Evolutionary conservation across 495 filamentous ascomycete species (phyloP).

Genomic region (Penicillium egyptiacum): DNA sequence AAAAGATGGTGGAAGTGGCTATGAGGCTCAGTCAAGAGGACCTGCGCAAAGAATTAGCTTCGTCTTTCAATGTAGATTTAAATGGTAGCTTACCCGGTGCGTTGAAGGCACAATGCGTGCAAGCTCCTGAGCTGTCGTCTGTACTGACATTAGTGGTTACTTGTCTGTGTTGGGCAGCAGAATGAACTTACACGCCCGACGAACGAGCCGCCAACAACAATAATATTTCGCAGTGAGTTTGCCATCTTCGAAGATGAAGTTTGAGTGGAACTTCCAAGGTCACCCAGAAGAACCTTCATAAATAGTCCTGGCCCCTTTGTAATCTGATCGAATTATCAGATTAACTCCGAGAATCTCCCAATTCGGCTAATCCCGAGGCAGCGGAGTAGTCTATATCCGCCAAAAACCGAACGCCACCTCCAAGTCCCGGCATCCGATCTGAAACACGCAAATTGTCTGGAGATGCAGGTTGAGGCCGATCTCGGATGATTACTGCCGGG

Average conservation of each 20-base stretch:
- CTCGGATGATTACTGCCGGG: neutral
- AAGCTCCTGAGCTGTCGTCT: slow-evolving; percentile 41
- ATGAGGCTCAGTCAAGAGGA: slow-evolving; percentile 51
- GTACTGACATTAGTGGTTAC: slow-evolving; percentile 9
- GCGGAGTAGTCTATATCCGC: slow-evolving; percentile 4
- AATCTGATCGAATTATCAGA: slow-evolving; percentile 13
- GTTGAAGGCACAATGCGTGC: slow-evolving; percentile 39
- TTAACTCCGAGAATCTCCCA: slow-evolving; percentile 8
- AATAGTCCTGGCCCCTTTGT: neutral
- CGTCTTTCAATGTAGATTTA: neutral
- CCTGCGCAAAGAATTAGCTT: slow-evolving; percentile 24
- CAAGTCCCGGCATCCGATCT: neutral
- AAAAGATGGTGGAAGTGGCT: slow-evolving; percentile 57
- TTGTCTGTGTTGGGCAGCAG: neutral
- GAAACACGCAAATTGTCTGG: neutral
- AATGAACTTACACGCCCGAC: slow-evolving; percentile 36
- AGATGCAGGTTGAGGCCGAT: neutral
- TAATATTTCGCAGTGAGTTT: slow-evolving; percentile 36
- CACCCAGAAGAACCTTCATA: neutral
- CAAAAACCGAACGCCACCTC: neutral
- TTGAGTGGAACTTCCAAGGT: neutral
- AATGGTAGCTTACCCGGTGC: slow-evolving; percentile 26
- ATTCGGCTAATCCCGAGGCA: neutral
- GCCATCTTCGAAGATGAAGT: slow-evolving; percentile 19
- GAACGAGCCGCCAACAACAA: slow-evolving; percentile 46